phyloP scores from a whole-genome alignment of 345 rosid genomes.

The Citrus trifoliata region DNA sequence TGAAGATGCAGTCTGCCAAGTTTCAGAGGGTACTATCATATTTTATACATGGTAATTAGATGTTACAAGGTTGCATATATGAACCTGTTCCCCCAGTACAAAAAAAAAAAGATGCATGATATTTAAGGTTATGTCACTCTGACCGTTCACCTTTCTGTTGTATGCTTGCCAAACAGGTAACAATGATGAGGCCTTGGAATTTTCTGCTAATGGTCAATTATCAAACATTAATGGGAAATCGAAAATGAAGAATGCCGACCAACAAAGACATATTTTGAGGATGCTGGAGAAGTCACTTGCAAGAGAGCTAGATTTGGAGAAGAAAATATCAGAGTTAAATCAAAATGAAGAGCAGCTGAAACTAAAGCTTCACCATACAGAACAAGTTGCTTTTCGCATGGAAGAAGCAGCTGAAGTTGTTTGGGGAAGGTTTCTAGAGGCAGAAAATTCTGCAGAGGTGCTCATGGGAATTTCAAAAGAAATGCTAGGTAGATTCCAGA shows the following conservation, averaged over 20 bases:
- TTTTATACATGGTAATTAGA: constrained; percentile 57
- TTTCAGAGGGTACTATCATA: constrained; percentile 52
- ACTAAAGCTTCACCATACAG: constrained; percentile 71
- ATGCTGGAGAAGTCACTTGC: constrained; percentile 78
- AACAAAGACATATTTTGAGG: constrained; percentile 56
- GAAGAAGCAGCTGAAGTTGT: constrained; percentile 96
- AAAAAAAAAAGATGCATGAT: background rate
- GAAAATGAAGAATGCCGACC: constrained; percentile 45
- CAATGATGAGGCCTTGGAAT: constrained; percentile 30
- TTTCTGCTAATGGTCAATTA: constrained; percentile 36
- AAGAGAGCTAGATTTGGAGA: constrained; percentile 78
- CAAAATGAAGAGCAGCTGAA: constrained; percentile 78
- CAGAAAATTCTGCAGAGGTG: constrained; percentile 83
- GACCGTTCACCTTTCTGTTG: constrained; percentile 4
- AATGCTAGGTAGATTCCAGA: constrained; percentile 56
- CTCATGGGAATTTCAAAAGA: constrained; percentile 86
- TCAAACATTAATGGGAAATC: constrained; percentile 32
- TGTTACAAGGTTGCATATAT: constrained; percentile 19
- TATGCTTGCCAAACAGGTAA: constrained; percentile 46
- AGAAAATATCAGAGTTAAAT: constrained; percentile 49
- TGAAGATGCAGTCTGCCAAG: constrained; percentile 66
- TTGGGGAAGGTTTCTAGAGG: constrained; percentile 92
- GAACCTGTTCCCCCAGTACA: background rate
- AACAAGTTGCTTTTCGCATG: constrained; percentile 79
- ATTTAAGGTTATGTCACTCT: constrained; percentile 5